These are phyloP conservation scores for Ceratocystis harringtonii DNA, from an alignment of 2,329 filamentous ascomycete species.

Conservation along the genomic window DNA sequence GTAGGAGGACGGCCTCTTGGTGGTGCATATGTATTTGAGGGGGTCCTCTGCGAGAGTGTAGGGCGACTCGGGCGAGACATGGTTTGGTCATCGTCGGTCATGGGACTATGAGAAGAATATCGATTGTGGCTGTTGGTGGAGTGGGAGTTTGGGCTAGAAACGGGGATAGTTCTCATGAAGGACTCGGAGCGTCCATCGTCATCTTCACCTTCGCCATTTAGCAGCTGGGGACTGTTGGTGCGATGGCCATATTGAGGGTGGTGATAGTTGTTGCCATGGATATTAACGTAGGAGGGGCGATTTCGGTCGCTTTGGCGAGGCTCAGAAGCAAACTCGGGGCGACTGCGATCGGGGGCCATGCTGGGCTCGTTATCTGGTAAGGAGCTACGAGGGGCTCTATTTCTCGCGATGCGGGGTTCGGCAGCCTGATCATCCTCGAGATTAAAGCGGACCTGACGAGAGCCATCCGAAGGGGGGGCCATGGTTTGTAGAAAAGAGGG, in stretches of 20 bases:
- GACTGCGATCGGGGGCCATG: background rate
- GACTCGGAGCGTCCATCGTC: background rate
- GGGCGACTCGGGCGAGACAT: constrained; percentile 37
- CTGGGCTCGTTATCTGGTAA: constrained; percentile 4
- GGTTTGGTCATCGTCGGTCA: constrained; percentile 4
- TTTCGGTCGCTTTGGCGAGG: constrained; percentile 8
- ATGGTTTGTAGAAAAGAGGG: background rate
- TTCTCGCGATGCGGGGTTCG: background rate
- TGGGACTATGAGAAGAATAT: constrained; percentile 2
- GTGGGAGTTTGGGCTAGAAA: constrained; percentile 9
- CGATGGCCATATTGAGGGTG: background rate
- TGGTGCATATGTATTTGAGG: constrained; percentile 69
- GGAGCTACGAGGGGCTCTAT: background rate
- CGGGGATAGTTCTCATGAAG: background rate
- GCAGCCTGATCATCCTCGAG: background rate
- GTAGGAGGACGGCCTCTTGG: constrained; percentile 10
- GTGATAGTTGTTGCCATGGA: constrained; percentile 1
- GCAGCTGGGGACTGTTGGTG: background rate
- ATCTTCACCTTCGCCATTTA: background rate
- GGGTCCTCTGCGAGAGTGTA: constrained; percentile 50
- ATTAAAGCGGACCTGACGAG: constrained; percentile 11
- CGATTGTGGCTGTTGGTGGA: constrained; percentile 3
- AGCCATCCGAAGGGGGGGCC: background rate
- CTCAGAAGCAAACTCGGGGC: constrained; percentile 7
- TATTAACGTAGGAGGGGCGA: constrained; percentile 8